A percentile compares a stretch with the other conserved stretches of the same genome.
These are phyloP conservation scores for Madurella mycetomatis DNA, from an alignment of 2,329 filamentous ascomycete genomes.

Conservation along the genomic window DNA sequence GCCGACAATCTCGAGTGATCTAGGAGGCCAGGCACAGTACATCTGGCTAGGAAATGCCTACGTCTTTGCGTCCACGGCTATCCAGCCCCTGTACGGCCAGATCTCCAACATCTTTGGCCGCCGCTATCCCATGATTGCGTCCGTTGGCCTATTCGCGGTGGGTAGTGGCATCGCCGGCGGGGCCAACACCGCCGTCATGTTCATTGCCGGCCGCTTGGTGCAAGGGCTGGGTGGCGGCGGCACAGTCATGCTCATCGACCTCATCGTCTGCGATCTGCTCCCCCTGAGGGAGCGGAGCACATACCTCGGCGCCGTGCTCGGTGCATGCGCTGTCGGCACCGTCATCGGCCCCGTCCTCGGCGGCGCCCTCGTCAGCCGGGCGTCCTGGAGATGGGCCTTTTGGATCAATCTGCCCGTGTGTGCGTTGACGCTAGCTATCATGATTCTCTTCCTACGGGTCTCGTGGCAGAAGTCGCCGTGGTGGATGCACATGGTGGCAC, in stretches of 20 bases:
- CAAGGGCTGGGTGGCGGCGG: slow-evolving; percentile 35
- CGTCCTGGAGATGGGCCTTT: slow-evolving; percentile 34
- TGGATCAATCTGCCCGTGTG: slow-evolving; percentile 35
- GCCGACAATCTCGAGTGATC: too few relatives aligned
- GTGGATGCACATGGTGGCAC: not conserved
- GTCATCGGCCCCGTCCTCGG: slow-evolving; percentile 31
- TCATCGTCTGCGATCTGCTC: slow-evolving; percentile 34
- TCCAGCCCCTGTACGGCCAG: slow-evolving; percentile 23
- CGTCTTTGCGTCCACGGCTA: slow-evolving; percentile 19
- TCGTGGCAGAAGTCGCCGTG: slow-evolving; percentile 15
- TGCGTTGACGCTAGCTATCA: slow-evolving; percentile 22
- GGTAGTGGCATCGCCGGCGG: slow-evolving; percentile 49
- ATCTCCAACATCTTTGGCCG: slow-evolving; percentile 30
- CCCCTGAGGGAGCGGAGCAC: slow-evolving; percentile 30
- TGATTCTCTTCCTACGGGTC: slow-evolving; percentile 27
- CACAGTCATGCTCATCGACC: slow-evolving; percentile 29
- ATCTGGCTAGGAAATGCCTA: slow-evolving; percentile 9
- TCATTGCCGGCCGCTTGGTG: slow-evolving; percentile 33
- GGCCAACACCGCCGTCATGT: slow-evolving; percentile 28
- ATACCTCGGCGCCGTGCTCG: slow-evolving; percentile 27
- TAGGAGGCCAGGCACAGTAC: too few relatives aligned
- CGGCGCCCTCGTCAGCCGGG: slow-evolving; percentile 26
- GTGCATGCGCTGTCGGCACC: slow-evolving; percentile 28
- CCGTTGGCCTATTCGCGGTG: slow-evolving; percentile 31
- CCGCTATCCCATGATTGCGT: slow-evolving; percentile 26